Base-by-base conservation (phyloP, 1,284 basidiomycete genomes). In the Leccinum solheimii region DNA sequence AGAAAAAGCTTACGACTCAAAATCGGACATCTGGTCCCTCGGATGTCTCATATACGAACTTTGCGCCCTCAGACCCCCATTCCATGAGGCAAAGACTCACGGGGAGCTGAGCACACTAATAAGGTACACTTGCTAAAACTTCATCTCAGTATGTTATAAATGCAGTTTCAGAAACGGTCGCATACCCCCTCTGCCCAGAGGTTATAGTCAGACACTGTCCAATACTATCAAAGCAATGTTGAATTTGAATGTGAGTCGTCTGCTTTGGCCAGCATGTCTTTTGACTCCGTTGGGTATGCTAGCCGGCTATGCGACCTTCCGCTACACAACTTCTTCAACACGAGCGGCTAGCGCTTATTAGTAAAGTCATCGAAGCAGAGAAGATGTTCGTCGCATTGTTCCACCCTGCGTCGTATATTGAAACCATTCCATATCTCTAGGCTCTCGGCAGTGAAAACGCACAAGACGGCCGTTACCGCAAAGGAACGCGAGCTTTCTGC, bases 11-110 rank as follows among this genome's bases (percentile, higher is more conserved):
- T 99, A 99, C 76, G 97, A 98, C 78, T 91, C 92, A 21, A 98
- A 98, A 78, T 95, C 93, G 0, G 96, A 99, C 72, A 97, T 99
- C 56, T 99, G 97, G 97, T 96, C 94, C 11, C 27, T 98, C 38
- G 97, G 96, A 1, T 99, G 97, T 76, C 82, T 98, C 48, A 93
- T 98, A 43, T 98, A 93, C 75, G 96, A 98, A 77, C 85, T 98
- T 56, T 98, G 96, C 68, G 94, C 96, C 0, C 81, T 94, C 57
- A 90, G 91, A 67, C 94, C 94, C 0, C 94, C 94, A 10, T 96
- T 96, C 69, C 90, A 94, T 68, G 92, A 95, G 76, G 94, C 94
- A 1, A 88, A 92, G 73, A 94, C 93, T 0, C 94, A 95, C 65
- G 83, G 85, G 1, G 93, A 96, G 71, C 80, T 96, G 11, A 92